A percentile compares a stretch with the other conserved stretches of the same genome.
These are phyloP conservation scores for Peterozyma toletana DNA, from an alignment of 805 yeast genomes.

Conservation along the genomic window DNA sequence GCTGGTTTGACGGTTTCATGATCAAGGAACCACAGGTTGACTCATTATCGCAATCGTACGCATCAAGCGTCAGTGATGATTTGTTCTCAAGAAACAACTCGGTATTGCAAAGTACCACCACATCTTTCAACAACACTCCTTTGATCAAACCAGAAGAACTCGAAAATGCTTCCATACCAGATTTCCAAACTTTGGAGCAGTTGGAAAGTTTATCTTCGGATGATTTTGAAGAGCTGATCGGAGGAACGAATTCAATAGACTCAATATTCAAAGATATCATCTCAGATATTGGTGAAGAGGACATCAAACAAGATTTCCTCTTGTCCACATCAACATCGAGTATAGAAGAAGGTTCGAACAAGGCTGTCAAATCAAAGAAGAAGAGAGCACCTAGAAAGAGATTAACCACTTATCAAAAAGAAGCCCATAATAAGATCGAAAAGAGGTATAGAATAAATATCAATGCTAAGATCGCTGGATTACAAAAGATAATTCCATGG, in stretches of 20 bases:
- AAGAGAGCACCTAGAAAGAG: slow-evolving; percentile 48
- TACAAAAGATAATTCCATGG: slow-evolving; percentile 65
- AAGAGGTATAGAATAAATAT: slow-evolving; percentile 66
- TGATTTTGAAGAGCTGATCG: not conserved
- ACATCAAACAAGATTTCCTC: not conserved
- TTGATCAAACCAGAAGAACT: slow-evolving; percentile 6
- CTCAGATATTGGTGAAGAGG: slow-evolving; percentile 4
- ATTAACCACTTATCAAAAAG: slow-evolving; percentile 52
- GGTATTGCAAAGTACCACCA: not conserved
- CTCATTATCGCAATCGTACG: no score
- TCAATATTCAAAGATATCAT: slow-evolving; percentile 8
- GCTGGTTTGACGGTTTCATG: no score
- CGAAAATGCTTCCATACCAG: slow-evolving; percentile 2
- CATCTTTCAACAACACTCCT: slow-evolving; percentile 7
- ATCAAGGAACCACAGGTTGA: no score
- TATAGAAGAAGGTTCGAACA: not conserved
- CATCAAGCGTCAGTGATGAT: no score
- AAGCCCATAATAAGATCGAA: slow-evolving; percentile 69
- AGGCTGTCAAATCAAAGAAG: slow-evolving; percentile 23
- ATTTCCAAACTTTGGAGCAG: slow-evolving; percentile 1
- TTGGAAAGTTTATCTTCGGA: not conserved
- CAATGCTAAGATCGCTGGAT: slow-evolving; percentile 61
- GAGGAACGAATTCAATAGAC: slow-evolving; percentile 6
- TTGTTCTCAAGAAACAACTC: not conserved
- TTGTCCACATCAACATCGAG: slow-evolving; percentile 2